A percentile compares a stretch with the other conserved stretches of the same genome.
Conservation (phyloP, 139 green algal genomes). For the Gonium pectorale region DNA sequence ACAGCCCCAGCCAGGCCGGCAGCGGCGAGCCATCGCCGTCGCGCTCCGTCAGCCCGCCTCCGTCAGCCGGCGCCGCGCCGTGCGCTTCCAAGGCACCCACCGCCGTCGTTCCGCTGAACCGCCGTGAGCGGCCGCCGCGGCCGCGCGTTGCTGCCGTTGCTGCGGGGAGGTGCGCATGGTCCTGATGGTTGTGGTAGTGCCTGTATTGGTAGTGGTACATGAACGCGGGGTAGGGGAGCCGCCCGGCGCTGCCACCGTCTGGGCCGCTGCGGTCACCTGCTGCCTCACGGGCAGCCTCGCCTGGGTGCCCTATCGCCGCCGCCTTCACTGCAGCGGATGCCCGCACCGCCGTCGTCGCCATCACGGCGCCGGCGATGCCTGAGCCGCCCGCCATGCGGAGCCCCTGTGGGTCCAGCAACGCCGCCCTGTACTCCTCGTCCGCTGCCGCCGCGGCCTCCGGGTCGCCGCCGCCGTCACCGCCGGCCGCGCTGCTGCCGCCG, state of each 20-base stretch:
- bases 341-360: not conserved
- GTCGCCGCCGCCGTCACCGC: not conserved
- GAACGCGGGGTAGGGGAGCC: not conserved
- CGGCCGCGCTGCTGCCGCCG: not conserved
- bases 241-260: not conserved
- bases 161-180: not conserved
- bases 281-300: not conserved
- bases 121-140: no score
- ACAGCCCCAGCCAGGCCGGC: conserved; percentile 39
- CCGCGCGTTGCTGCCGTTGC: not conserved
- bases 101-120: no score
- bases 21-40: not conserved
- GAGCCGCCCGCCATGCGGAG: not conserved
- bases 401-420: not conserved
- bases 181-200: not conserved
- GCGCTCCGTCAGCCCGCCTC: no score
- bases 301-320: not conserved
- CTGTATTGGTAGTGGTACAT: conserved; percentile 7
- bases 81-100: no score
- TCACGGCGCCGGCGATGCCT: no score
- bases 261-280: not conserved
- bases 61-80: no score
- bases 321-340: not conserved
- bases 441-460: not conserved
- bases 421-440: not conserved